Evolutionary conservation across 768 basidiomycete genomes (phyloP).

Genomic region (Tremella yokohamensis): DNA sequence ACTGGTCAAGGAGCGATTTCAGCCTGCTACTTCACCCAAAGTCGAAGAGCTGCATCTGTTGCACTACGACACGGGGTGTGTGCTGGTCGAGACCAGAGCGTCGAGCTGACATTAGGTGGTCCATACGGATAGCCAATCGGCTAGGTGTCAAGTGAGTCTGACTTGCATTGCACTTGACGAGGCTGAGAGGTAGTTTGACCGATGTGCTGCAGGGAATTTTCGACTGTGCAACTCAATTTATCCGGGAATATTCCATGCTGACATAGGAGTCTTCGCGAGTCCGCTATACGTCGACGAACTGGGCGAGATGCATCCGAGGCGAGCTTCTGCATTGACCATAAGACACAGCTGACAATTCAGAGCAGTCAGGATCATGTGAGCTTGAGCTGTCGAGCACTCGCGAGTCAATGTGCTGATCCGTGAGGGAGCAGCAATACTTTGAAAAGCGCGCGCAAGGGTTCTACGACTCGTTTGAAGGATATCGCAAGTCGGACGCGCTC

Average conservation of each 20-base stretch:
- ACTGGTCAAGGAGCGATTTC: conserved; percentile 33
- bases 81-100: not conserved
- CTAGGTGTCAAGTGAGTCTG: conserved; percentile 31
- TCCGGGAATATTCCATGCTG: not conserved
- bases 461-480: conserved; percentile 26
- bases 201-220: conserved; percentile 34
- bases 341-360: conserved; percentile 3
- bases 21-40: conserved; percentile 33
- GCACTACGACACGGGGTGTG: conserved; percentile 28
- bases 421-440: conserved; percentile 38
- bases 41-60: conserved; percentile 31
- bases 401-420: conserved; percentile 2
- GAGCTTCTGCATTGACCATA: not conserved
- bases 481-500: conserved; percentile 34
- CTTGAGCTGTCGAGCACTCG: not conserved
- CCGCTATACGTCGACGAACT: conserved; percentile 38
- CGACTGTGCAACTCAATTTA: conserved; percentile 31
- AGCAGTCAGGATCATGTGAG: conserved; percentile 32
- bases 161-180: not conserved
- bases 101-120: conserved; percentile 18
- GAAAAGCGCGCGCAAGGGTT: conserved; percentile 31
- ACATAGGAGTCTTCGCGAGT: conserved; percentile 24
- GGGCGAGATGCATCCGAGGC: conserved; percentile 37
- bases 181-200: conserved; percentile 18
- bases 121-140: conserved; percentile 29